Base-by-base conservation (phyloP, 805 yeast species). In the Starmerella sp. region DNA sequence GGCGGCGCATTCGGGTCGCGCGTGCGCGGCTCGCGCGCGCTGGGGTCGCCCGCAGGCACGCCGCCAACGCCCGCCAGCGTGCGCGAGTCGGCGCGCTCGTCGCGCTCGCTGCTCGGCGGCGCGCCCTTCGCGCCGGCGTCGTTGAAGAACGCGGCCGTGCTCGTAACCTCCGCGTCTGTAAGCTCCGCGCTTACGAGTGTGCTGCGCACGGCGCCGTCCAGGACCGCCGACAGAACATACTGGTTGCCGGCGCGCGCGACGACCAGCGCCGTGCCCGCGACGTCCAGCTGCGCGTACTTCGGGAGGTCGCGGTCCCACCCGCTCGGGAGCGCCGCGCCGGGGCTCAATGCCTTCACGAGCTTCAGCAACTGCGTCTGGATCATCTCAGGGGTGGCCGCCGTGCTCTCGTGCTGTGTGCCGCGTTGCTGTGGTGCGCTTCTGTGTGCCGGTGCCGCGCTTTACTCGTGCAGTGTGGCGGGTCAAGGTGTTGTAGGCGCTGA, bases 1-100 rank as follows among this genome's bases (percentile, higher is more conserved):
- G 75, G 75, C 6, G 71, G 71, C 2, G 62, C 63, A 5, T 64
- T 63, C 4, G 67, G 59, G 17, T 59, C 58, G 2, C 54, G 51
- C 39, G 14, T 8, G 37, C 15, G 8, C 11, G 35, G 11, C 43
- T 39, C 22, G 22, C 22, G 22, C 22, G 22, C 22, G 22, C 22
- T 22, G 22, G 22, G 22, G 22, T 22, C 22, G 22, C 22, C 22
- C 22, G 22, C 22, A 22, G 22, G 22, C 22, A 22, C 22, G 22
- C 22, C 22, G 22, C 22, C 22, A 3, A 22, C 22, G 22, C 22
- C 22, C 22, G 22, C 22, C 22, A 22, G 22, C 22, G 22, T 22
- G 22, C 22, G 22, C 22, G 22, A 22, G 22, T 22, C 22, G 22
- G 22, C 22, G 22, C 22, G 22, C 22, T 22, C 22, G 22, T 22